These are phyloP conservation scores for Anthoceros angustus DNA, from an alignment of 225 moss, liverwort and hornwort genomes.

Conservation along the genomic window DNA sequence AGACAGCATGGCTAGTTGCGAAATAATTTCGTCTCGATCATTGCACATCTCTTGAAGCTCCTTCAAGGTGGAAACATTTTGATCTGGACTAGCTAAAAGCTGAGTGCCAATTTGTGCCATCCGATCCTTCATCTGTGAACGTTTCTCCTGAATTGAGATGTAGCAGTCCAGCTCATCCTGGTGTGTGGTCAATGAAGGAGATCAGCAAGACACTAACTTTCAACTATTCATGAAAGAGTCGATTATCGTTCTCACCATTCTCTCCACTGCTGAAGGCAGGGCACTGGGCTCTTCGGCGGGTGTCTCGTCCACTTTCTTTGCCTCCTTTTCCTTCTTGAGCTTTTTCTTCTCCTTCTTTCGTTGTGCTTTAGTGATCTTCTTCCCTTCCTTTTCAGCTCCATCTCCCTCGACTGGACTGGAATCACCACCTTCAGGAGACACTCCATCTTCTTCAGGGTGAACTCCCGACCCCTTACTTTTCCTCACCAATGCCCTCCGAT, in stretches of 20 bases:
- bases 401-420: slow-evolving; percentile 6
- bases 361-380: slow-evolving; percentile 49
- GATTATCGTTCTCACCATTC: slow-evolving; percentile 25
- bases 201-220: too few relatives aligned
- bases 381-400: slow-evolving; percentile 23
- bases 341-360: slow-evolving; percentile 52
- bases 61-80: slow-evolving; percentile 52
- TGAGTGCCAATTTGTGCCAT: slow-evolving; percentile 89
- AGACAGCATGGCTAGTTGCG: slow-evolving; percentile 79
- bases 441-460: slow-evolving; percentile 11
- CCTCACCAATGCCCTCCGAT: slow-evolving; percentile 48
- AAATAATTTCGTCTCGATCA: slow-evolving; percentile 64
- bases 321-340: slow-evolving; percentile 27
- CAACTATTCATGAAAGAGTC: not conserved
- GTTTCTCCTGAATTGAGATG: slow-evolving; percentile 59
- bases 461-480: slow-evolving; percentile 25
- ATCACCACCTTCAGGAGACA: slow-evolving; percentile 9
- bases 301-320: slow-evolving; percentile 19
- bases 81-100: slow-evolving; percentile 66
- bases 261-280: slow-evolving; percentile 12
- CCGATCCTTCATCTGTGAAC: slow-evolving; percentile 40
- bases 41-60: slow-evolving; percentile 78
- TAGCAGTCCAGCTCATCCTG: slow-evolving; percentile 35
- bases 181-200: not conserved
- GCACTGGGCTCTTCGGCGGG: slow-evolving; percentile 8